Evolutionary conservation across 2,329 filamentous ascomycete genomes (phyloP).

Genomic region (Samsoniella hepiali): DNA sequence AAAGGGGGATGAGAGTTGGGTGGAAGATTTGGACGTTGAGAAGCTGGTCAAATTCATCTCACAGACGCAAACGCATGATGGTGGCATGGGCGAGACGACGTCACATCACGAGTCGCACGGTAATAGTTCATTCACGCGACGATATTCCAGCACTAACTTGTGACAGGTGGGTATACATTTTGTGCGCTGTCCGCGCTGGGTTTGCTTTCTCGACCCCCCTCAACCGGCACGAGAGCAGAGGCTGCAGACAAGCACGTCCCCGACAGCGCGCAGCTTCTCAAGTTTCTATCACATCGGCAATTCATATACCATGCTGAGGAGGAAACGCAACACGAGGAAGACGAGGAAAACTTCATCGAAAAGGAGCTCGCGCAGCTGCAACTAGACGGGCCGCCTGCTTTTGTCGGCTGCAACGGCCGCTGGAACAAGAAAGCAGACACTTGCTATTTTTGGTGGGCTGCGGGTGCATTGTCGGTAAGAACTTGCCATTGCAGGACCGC

Average conservation of each 20-base stretch:
- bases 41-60: conserved; percentile 68
- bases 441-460: conserved; percentile 93
- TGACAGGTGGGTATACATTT: conserved; percentile 82
- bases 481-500: conserved; percentile 26
- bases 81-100: conserved; percentile 70
- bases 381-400: conserved; percentile 35
- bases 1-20: conserved; percentile 49
- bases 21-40: conserved; percentile 72
- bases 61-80: conserved; percentile 74
- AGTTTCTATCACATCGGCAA: conserved; percentile 65
- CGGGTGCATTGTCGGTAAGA: conserved; percentile 55
- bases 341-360: conserved; percentile 39
- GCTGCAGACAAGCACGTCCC: conserved; percentile 32
- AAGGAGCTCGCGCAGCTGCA: conserved; percentile 34
- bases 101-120: conserved; percentile 80
- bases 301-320: conserved; percentile 54
- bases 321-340: conserved; percentile 43
- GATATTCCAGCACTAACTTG: background rate
- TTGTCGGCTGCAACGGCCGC: conserved; percentile 82
- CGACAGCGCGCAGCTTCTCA: conserved; percentile 32
- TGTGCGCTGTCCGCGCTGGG: conserved; percentile 77
- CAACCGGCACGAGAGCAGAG: conserved; percentile 16
- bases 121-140: conserved; percentile 31
- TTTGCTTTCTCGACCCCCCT: conserved; percentile 63
- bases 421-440: conserved; percentile 91